Evolutionary conservation across 768 basidiomycete species (phyloP).

Genomic region (Lentinula guzmanii): DNA sequence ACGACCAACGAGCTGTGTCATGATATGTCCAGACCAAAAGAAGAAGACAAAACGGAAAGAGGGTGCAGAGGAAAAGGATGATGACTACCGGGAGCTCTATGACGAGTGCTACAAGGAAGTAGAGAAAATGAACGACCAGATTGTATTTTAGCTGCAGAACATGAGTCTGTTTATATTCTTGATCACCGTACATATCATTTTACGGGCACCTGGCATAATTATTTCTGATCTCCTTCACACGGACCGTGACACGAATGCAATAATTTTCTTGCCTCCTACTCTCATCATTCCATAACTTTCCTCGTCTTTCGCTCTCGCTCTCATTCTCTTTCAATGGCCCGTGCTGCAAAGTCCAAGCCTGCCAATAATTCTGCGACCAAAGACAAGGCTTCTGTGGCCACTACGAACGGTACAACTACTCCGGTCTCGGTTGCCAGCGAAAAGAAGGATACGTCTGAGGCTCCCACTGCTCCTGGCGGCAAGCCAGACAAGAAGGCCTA

Average conservation of each 20-base stretch:
- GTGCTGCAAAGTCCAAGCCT: slow-evolving; percentile 47
- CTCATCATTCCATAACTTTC: background rate
- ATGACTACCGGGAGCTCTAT: slow-evolving; percentile 84
- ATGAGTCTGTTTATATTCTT: background rate
- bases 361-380: slow-evolving; percentile 35
- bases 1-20: slow-evolving; percentile 96
- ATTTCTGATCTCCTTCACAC: background rate
- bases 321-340: slow-evolving; percentile 27
- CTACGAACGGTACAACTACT: slow-evolving; percentile 43
- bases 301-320: slow-evolving; percentile 17
- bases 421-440: slow-evolving; percentile 33
- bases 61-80: slow-evolving; percentile 54
- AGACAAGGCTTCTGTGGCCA: slow-evolving; percentile 30
- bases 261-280: background rate
- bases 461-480: slow-evolving; percentile 30
- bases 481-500: slow-evolving; percentile 84
- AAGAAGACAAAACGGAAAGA: slow-evolving; percentile 64
- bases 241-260: background rate
- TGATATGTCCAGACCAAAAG: slow-evolving; percentile 83
- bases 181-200: background rate
- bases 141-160: slow-evolving; percentile 39
- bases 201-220: background rate
- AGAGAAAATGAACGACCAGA: slow-evolving; percentile 65
- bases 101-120: slow-evolving; percentile 86
- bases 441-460: slow-evolving; percentile 40